Conservation (phyloP, 257 asterid genomes). For the Solanum clarkiae region DNA sequence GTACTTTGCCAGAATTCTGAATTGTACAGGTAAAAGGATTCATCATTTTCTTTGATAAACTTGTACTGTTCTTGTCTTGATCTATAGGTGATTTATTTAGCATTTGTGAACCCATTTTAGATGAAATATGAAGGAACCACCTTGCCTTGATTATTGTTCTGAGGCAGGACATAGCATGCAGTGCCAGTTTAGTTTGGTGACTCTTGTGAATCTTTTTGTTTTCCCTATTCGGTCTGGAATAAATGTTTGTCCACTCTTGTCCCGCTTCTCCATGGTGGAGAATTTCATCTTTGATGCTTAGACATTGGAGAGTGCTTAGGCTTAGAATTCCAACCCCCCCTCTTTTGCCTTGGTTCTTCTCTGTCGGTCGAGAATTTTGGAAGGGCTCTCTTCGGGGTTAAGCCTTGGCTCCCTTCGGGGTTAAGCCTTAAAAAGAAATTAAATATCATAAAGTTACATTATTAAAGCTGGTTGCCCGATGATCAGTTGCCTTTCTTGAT, state of each 20-base stretch:
- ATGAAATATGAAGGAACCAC: background rate
- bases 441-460: background rate
- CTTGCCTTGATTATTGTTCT: background rate
- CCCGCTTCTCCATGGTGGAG: background rate
- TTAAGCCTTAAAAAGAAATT: background rate
- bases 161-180: background rate
- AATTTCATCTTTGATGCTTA: background rate
- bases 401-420: background rate
- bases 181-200: background rate
- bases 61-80: background rate
- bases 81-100: background rate
- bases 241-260: background rate
- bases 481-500: background rate
- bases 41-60: background rate
- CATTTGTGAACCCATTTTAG: background rate
- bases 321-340: background rate
- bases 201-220: background rate
- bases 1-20: conserved; percentile 5
- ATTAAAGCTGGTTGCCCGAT: background rate
- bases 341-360: background rate
- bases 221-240: background rate
- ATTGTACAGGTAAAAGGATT: conserved; percentile 24
- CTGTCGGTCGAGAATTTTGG: background rate
- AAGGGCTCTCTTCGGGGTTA: background rate
- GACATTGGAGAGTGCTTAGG: background rate